Evolutionary conservation across 495 filamentous ascomycete species (phyloP), one percentile per base, ranked within the genome.

Genomic region (Xylaria longipes): DNA sequence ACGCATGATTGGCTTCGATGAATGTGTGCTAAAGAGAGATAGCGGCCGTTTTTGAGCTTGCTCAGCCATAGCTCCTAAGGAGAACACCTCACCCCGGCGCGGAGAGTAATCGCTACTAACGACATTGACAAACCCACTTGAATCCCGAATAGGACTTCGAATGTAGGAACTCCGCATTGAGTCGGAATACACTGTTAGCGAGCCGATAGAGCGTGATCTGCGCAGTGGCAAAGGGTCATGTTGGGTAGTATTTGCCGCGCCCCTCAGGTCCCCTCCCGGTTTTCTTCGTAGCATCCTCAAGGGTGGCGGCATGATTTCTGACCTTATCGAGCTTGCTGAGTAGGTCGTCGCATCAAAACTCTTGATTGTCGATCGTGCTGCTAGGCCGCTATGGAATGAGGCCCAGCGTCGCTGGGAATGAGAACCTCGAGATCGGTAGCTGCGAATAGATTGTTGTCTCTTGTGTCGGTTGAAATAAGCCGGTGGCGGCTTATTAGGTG

Each of bases 241-340:
- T 50, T 94, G 93, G 71, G 89, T 88, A 31, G 92, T 91, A 77
- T 92, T 93, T 35, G 89, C 86, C 62, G 90, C 93, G 31, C 91
- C 93, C 72, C 94, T 90, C 63, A 99, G 84, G 82, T 98, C 91
- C 45, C 96, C 94, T 61, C 96, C 96, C 22, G 95, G 97, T 35
- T 93, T 89, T 76, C 96, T 88, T 69, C 96, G 89, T 50, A 99
- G 89, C 71, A 92, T 87, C 29, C 86, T 80, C n/a, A 86, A 78
- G n/a, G 87, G 86, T 29, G 79, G 77, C 0, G 85, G 85, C 57
- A 84, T 80, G 8, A 81, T 74, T 48, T 82, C 80, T 0, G 82
- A 79, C 9, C 71, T 48, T 22, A 80, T 74, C 3, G 81, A 83
- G 14, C 74, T 78, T 58, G 81, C 86, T 9, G 89, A 90, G 45